Percentiles rank a stretch among this genome's conserved stretches.
Conservation (phyloP, 345 rosid species). For the Eucalyptus grandis region DNA sequence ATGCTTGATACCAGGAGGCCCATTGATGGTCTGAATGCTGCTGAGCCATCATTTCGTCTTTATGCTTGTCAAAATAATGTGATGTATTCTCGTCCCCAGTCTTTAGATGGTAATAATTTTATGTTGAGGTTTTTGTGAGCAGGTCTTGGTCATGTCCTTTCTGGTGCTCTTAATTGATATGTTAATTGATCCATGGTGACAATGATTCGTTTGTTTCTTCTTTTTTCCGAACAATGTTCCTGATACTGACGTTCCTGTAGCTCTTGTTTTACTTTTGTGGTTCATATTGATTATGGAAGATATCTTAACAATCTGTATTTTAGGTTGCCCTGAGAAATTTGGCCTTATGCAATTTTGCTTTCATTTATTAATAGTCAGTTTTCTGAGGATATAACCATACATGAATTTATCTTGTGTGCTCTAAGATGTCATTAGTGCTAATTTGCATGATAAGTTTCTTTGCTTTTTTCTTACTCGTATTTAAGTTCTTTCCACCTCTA, state of each 20-base stretch:
- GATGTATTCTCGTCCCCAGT: slow-evolving; percentile 87
- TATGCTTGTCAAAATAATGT: slow-evolving; percentile 91
- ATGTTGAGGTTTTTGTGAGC: neutral
- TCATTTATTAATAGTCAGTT: neutral
- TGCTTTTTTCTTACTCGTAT: neutral
- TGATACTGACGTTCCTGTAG: neutral
- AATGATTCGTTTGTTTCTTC: neutral
- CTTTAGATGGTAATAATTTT: slow-evolving; percentile 56
- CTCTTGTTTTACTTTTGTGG: neutral
- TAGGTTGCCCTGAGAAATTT: neutral
- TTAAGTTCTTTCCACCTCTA: neutral
- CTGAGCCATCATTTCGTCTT: slow-evolving; percentile 68
- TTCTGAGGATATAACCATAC: neutral
- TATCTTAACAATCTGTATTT: neutral
- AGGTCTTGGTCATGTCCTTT: neutral
- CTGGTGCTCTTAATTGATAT: neutral
- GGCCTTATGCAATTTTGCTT: neutral
- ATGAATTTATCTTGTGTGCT: neutral
- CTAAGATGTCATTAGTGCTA: neutral
- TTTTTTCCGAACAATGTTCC: neutral
- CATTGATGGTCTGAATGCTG: slow-evolving; percentile 17
- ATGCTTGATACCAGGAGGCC: slow-evolving; percentile 65
- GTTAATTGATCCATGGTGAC: neutral
- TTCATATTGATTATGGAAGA: neutral
- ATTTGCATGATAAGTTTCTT: neutral